Percentiles rank a stretch among this genome's conserved stretches.
phyloP scores from a whole-genome alignment of 2,329 filamentous ascomycete species.

The Fusarium buxicola region DNA sequence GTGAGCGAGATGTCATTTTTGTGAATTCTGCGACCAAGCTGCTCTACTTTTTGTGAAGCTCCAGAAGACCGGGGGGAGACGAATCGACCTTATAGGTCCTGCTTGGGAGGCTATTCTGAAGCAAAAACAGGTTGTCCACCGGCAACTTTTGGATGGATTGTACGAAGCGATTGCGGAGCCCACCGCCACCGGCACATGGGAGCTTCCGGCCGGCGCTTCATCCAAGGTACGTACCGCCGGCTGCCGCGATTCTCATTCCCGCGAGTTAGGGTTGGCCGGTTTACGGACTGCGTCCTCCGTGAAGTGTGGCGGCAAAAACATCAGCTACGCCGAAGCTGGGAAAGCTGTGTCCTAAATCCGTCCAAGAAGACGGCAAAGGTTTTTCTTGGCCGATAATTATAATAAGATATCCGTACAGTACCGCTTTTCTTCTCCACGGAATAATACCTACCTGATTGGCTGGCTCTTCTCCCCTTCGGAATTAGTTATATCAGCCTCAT shows the following conservation, averaged over 20 bases:
- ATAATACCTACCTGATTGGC: background rate
- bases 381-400: background rate
- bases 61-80: background rate
- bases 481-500: no score
- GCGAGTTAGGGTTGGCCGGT: background rate
- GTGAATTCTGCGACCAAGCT: background rate
- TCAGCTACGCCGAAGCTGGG: background rate
- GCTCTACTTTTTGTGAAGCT: background rate
- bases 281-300: background rate
- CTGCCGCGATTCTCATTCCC: background rate
- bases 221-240: slow-evolving; percentile 8
- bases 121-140: slow-evolving; percentile 16
- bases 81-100: slow-evolving; percentile 21
- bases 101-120: background rate
- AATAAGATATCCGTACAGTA: no score
- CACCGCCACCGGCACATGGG: slow-evolving; percentile 6
- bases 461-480: background rate
- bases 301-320: background rate
- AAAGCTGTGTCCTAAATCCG: no score
- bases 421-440: background rate
- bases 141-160: slow-evolving; percentile 31
- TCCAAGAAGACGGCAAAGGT: background rate
- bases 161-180: slow-evolving; percentile 36
- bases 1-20: slow-evolving; percentile 44
- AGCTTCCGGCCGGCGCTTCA: background rate